Evolutionary conservation across 2,329 filamentous ascomycete species (phyloP).

Genomic region (Pseudogymnoascus sp.): DNA sequence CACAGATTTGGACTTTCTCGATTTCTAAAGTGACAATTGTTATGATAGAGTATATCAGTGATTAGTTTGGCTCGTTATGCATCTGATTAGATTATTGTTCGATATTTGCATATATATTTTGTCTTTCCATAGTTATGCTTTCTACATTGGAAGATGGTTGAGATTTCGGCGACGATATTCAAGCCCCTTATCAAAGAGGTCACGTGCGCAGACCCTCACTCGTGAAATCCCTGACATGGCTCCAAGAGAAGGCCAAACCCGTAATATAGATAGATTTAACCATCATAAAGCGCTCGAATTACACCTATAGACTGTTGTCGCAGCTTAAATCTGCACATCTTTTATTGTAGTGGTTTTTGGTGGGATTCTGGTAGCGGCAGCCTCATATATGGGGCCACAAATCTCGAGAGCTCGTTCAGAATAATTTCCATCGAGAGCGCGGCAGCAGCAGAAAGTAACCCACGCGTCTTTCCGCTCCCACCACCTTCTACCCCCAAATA

Average conservation of each 20-base stretch:
- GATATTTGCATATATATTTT: neutral
- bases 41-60: neutral
- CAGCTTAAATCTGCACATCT: neutral
- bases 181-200: neutral
- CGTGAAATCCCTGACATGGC: neutral
- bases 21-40: neutral
- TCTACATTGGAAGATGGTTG: neutral
- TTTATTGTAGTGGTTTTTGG: neutral
- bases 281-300: too few species aligned
- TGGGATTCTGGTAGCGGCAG: neutral
- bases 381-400: neutral
- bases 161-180: neutral
- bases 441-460: neutral
- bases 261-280: neutral
- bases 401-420: constrained; percentile 7
- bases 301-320: neutral
- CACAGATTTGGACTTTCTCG: neutral
- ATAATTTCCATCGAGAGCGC: constrained; percentile 7
- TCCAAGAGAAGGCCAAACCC: neutral
- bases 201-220: neutral
- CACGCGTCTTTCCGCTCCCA: constrained; percentile 1
- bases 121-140: neutral
- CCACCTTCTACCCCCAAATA: neutral
- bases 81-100: neutral
- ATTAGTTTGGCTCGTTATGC: neutral